These are phyloP conservation scores for Neckera pumila DNA, from an alignment of 225 moss, liverwort and hornwort species.

Conservation along the genomic window DNA sequence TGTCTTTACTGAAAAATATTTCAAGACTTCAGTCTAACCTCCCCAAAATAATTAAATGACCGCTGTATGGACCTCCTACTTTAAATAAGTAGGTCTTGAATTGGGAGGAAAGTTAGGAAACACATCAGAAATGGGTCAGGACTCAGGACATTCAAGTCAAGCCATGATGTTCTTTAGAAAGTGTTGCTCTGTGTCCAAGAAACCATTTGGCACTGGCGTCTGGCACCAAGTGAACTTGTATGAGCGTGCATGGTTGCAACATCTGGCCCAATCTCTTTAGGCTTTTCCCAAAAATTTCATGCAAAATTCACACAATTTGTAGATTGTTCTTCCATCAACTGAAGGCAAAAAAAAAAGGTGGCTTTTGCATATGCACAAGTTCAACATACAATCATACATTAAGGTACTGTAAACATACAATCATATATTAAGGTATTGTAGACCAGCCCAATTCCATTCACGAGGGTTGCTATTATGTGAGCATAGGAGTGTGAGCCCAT, in stretches of 20 bases:
- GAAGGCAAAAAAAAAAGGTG: background rate
- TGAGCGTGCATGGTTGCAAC: background rate
- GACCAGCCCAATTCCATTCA: too few species aligned
- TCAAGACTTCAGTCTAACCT: background rate
- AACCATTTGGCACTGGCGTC: background rate
- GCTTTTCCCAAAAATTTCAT: background rate
- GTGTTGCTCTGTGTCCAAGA: background rate
- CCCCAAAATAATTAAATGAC: background rate
- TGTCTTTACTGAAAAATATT: background rate
- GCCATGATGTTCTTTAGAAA: background rate
- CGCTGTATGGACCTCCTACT: too few species aligned
- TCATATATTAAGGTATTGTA: too few species aligned
- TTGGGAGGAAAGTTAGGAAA: background rate
- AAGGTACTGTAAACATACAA: too few species aligned
- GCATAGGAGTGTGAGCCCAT: too few species aligned
- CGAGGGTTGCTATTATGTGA: too few species aligned
- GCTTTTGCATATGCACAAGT: background rate
- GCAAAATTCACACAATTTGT: too few species aligned
- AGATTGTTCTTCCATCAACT: too few species aligned
- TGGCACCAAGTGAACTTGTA: background rate
- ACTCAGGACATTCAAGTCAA: too few species aligned
- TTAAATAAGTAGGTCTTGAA: background rate
- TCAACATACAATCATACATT: too few species aligned
- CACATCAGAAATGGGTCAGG: background rate
- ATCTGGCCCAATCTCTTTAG: background rate